Percentiles rank a stretch among this genome's conserved stretches.
Conservation (phyloP, 805 yeast genomes). For the Ogataea parapolymorpha region DNA sequence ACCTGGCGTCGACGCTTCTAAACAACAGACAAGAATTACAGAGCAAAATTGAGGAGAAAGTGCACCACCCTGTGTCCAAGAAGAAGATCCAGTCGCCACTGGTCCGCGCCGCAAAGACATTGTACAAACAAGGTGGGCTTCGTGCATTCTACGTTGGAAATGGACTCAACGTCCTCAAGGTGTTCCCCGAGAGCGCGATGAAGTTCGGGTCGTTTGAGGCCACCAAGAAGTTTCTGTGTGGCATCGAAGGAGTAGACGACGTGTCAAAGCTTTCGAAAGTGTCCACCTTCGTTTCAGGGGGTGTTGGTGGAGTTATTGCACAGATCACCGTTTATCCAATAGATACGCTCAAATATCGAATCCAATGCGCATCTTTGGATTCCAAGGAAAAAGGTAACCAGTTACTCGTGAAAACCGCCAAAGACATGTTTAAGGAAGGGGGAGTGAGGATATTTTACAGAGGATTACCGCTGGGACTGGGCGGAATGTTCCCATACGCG, state of each 20-base stretch:
- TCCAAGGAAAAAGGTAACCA: constrained; percentile 57
- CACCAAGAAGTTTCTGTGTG: constrained; percentile 69
- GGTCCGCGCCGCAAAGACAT: constrained; percentile 70
- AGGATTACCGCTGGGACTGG: constrained; percentile 85
- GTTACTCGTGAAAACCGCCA: constrained; percentile 64
- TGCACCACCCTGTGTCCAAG: constrained; percentile 40
- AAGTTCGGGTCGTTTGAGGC: constrained; percentile 97
- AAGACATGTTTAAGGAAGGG: constrained; percentile 73
- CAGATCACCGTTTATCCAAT: constrained; percentile 94
- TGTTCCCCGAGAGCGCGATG: constrained; percentile 88
- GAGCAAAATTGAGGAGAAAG: constrained; percentile 34
- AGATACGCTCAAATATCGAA: constrained; percentile 88
- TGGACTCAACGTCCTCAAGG: constrained; percentile 84
- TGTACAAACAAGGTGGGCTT: constrained; percentile 87
- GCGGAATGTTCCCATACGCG: constrained; percentile 97
- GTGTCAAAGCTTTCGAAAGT: constrained; percentile 77
- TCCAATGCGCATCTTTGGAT: constrained; percentile 87
- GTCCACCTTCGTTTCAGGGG: constrained; percentile 91
- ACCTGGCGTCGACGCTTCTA: constrained; percentile 64
- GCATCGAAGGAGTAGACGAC: constrained; percentile 86
- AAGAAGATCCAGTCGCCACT: constrained; percentile 66
- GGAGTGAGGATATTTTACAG: constrained; percentile 79
- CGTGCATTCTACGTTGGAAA: constrained; percentile 93
- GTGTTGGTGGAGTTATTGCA: constrained; percentile 91
- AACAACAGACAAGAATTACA: constrained; percentile 46